phyloP scores from a whole-genome alignment of 306 rosid species.

The Fragaria ananassa region DNA sequence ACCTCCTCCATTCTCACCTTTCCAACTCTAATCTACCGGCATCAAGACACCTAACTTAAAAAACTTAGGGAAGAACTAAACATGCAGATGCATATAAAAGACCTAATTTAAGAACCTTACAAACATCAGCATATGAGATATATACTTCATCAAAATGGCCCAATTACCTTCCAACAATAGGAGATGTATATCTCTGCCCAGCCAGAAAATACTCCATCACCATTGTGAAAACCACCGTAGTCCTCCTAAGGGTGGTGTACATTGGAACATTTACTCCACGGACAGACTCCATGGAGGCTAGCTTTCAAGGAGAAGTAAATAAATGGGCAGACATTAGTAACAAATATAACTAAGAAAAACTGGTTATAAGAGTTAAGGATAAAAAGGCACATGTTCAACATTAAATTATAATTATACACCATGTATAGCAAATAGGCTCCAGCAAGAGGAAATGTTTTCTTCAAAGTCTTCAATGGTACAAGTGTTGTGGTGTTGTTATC shows the following conservation, averaged over 20 bases:
- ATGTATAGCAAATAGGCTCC: constrained; percentile 92
- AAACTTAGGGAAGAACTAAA: not conserved
- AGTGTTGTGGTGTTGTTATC: constrained; percentile 49
- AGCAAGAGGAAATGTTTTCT: constrained; percentile 73
- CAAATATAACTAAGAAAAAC: constrained; percentile 12
- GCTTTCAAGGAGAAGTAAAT: constrained; percentile 62
- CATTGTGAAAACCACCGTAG: constrained; percentile 94
- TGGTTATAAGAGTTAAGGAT: not conserved
- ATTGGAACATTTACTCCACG: constrained; percentile 99
- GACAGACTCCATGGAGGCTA: constrained; percentile 93
- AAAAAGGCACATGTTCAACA: constrained; percentile 6
- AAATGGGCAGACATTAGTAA: constrained; percentile 25
- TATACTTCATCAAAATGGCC: constrained; percentile 13
- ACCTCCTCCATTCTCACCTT: not conserved
- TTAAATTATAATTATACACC: constrained; percentile 41
- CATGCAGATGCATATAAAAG: not conserved
- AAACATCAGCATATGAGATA: not conserved
- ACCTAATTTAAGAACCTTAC: not conserved
- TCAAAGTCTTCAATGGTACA: constrained; percentile 72
- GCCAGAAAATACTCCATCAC: constrained; percentile 68
- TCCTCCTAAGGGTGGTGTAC: constrained; percentile 94
- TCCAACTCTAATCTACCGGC: not conserved
- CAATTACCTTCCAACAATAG: constrained; percentile 74
- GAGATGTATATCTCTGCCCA: constrained; percentile 70
- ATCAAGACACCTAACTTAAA: not conserved